A percentile compares a stretch with the other conserved stretches of the same genome.
Evolutionary conservation across 768 basidiomycete genomes (phyloP).

Genomic region (Wakefieldia striispora): DNA sequence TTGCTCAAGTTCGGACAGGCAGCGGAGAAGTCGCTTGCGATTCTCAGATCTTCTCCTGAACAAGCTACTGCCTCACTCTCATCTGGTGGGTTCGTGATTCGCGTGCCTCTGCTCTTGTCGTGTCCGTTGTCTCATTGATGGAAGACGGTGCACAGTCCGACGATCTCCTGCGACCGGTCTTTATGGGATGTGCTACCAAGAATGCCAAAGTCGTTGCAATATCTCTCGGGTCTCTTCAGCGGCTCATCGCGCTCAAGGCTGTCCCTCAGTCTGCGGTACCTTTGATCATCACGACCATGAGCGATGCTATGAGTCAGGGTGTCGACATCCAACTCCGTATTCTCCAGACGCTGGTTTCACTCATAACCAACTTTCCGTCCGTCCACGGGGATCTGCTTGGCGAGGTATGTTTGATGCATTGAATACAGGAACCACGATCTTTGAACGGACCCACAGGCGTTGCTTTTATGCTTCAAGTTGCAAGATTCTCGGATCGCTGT

Average conservation of each 20-base stretch:
- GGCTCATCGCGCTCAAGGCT: constrained; percentile 83
- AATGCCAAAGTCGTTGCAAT: constrained; percentile 94
- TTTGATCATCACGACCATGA: constrained; percentile 79
- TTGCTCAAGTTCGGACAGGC: constrained; percentile 46
- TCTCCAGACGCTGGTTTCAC: constrained; percentile 85
- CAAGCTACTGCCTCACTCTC: constrained; percentile 69
- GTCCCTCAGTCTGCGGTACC: constrained; percentile 80
- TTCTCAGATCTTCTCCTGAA: constrained; percentile 79
- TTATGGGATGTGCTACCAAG: constrained; percentile 92
- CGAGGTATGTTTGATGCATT: constrained; percentile 53
- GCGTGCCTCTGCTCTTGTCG: neutral
- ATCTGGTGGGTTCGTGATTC: constrained; percentile 54
- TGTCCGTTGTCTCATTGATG: constrained; percentile 10
- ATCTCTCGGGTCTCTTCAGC: constrained; percentile 85
- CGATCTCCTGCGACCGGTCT: constrained; percentile 80
- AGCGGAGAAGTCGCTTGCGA: constrained; percentile 81
- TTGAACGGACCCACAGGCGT: constrained; percentile 51
- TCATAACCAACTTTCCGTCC: constrained; percentile 84
- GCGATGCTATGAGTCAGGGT: constrained; percentile 85
- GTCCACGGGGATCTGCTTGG: constrained; percentile 80
- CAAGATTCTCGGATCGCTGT: constrained; percentile 96
- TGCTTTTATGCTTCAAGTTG: constrained; percentile 91
- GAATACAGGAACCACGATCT: neutral
- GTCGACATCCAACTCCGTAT: constrained; percentile 97
- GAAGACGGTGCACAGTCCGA: constrained; percentile 77